Evolutionary conservation across 192 early-diverging fungal genomes (phyloP), one percentile per base, ranked within the genome.

Genomic region (Entomortierella lignicola): DNA sequence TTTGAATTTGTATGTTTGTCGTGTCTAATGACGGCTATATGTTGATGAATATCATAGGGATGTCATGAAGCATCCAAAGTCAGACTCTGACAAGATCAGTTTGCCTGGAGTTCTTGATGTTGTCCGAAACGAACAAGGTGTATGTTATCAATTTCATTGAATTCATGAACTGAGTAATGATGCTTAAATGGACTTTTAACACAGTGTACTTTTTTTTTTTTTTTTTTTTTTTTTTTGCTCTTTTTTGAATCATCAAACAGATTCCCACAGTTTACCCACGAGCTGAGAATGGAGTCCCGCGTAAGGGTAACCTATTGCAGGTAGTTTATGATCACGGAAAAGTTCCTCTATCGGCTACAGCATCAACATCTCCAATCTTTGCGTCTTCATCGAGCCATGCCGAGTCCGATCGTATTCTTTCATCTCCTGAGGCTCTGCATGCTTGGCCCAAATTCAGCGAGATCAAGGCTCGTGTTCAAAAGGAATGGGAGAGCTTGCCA

Each of bases 1-100:
- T n/a, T n/a, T n/a, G n/a, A n/a, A n/a, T n/a, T n/a, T n/a, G n/a
- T n/a, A n/a, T n/a, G n/a, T n/a, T n/a, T n/a, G n/a, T n/a, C n/a
- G n/a, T n/a, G n/a, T n/a, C n/a, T n/a, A n/a, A n/a, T n/a, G n/a
- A n/a, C n/a, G n/a, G n/a, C n/a, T n/a, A n/a, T n/a, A n/a, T n/a
- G n/a, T n/a, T n/a, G n/a, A n/a, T n/a, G n/a, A n/a, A n/a, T n/a
- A n/a, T n/a, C n/a, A 25, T 54, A 90, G 89, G 37, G 90, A 94
- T 65, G 89, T 95, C 8, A 97, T 97, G 95, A 97, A 97, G 77
- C 90, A 88, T 48, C 95, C 95, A 25, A 92, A 92, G 64, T 85
- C 86, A 2, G 95, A 91, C 21, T 60, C 86, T 0, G 81, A 71
- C 26, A 97, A 97, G 71, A 84, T 87, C 44, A 92, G 91, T 75